phyloP scores from a whole-genome alignment of 768 basidiomycete genomes.

The Suillus alpinus region DNA sequence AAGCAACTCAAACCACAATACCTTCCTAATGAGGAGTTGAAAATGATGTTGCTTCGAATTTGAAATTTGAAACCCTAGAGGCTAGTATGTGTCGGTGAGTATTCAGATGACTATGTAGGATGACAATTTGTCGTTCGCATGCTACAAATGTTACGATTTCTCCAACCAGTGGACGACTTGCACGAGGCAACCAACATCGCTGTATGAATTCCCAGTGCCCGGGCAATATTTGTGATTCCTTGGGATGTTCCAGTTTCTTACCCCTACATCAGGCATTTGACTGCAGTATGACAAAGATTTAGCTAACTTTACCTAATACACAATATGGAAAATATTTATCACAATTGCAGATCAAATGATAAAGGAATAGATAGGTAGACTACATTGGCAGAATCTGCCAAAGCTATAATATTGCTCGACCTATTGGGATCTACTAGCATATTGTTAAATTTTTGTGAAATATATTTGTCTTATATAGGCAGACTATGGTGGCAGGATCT shows the following conservation, averaged over 20 bases:
- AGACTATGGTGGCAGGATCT: too few species aligned
- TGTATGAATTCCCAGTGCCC: not conserved
- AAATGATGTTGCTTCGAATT: not conserved
- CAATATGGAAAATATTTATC: too few species aligned
- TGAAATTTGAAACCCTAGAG: not conserved
- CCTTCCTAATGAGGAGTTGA: slow-evolving; percentile 7
- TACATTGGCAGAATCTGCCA: too few species aligned
- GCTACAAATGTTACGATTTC: not conserved
- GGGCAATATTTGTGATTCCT: not conserved
- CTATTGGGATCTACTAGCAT: too few species aligned
- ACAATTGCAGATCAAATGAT: too few species aligned
- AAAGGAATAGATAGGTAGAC: too few species aligned
- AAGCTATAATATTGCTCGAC: too few species aligned
- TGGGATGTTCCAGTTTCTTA: not conserved
- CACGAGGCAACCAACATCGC: not conserved
- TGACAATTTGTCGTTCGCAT: not conserved
- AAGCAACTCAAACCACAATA: not conserved
- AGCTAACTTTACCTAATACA: too few species aligned
- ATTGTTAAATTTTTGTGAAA: too few species aligned
- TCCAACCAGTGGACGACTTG: not conserved
- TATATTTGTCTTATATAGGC: too few species aligned
- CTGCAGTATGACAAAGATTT: too few species aligned
- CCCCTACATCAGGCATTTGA: not conserved
- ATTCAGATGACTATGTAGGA: not conserved
- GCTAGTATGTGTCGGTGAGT: too few species aligned